A percentile compares a stretch with the other conserved stretches of the same genome.
Evolutionary conservation across 768 basidiomycete species (phyloP).

Genomic region (Fomitopsis pulvina): DNA sequence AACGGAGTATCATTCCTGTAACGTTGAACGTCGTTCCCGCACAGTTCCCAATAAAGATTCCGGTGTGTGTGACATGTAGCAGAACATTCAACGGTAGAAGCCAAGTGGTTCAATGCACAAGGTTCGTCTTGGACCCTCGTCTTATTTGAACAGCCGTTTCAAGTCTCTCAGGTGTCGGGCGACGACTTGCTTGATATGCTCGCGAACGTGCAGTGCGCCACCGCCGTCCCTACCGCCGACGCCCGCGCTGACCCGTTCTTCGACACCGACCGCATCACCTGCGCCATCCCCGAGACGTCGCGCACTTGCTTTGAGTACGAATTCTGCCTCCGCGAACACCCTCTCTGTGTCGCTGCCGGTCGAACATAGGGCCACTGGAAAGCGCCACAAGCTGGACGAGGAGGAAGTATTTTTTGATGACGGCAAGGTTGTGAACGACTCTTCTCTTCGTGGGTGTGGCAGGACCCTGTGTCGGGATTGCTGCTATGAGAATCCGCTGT

Average conservation of each 20-base stretch:
- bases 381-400: conserved; percentile 24
- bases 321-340: background rate
- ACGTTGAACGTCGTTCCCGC: too few relatives aligned
- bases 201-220: conserved; percentile 31
- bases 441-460: conserved; percentile 26
- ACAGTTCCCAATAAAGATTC: too few relatives aligned
- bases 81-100: conserved; percentile 7
- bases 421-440: conserved; percentile 4
- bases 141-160: background rate
- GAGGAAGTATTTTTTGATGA: conserved; percentile 9
- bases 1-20: too few relatives aligned
- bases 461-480: conserved; percentile 29
- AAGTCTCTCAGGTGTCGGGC: conserved; percentile 25
- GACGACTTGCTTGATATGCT: conserved; percentile 29
- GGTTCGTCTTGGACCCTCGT: conserved; percentile 6
- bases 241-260: conserved; percentile 28
- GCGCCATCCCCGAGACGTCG: conserved; percentile 18
- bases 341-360: background rate
- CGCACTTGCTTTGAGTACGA: conserved; percentile 15
- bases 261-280: conserved; percentile 12
- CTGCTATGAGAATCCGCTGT: conserved; percentile 28
- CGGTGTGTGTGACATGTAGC: conserved; percentile 13
- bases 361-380: conserved; percentile 15
- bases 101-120: conserved; percentile 10
- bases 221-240: conserved; percentile 30